Conservation (phyloP, 108 stramenopile genomes). For the Nitzschia sp. region DNA sequence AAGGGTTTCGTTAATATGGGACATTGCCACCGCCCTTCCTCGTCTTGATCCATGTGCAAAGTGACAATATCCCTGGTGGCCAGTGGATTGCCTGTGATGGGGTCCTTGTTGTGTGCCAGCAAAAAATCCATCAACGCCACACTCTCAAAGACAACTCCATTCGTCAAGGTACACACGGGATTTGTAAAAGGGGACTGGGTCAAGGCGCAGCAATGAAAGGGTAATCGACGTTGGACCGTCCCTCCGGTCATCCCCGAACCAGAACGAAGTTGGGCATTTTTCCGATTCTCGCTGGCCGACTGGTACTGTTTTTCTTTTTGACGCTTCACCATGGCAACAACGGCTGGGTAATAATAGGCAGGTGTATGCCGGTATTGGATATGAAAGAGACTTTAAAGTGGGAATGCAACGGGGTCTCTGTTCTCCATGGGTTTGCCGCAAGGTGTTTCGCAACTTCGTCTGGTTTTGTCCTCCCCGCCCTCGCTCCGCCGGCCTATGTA, state of each 20-base stretch:
- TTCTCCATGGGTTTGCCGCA: too few species aligned
- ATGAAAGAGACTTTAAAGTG: too few species aligned
- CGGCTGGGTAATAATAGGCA: too few species aligned
- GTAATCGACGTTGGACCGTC: slow-evolving; percentile 57
- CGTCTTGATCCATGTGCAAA: slow-evolving; percentile 87
- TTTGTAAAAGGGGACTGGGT: slow-evolving; percentile 79
- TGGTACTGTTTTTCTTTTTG: slow-evolving; percentile 90
- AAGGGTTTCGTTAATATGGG: slow-evolving; percentile 96
- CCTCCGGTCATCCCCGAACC: slow-evolving; percentile 22
- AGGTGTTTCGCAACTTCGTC: too few species aligned
- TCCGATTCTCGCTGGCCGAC: slow-evolving; percentile 70
- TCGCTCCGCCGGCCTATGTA: too few species aligned
- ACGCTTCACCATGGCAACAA: slow-evolving; percentile 83
- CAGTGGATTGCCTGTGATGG: slow-evolving; percentile 76
- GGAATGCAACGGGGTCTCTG: too few species aligned
- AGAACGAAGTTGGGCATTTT: slow-evolving; percentile 59
- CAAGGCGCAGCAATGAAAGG: slow-evolving; percentile 97
- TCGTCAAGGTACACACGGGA: slow-evolving; percentile 58
- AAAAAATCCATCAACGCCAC: slow-evolving; percentile 84
- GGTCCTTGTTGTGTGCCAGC: slow-evolving; percentile 82
- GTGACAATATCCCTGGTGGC: slow-evolving; percentile 69
- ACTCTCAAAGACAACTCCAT: slow-evolving; percentile 92
- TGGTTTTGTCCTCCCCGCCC: too few species aligned
- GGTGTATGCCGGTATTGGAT: too few species aligned
- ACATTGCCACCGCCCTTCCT: slow-evolving; percentile 92